These are phyloP conservation scores for Carex pumila DNA, from an alignment of 176 grass and related monocot genomes.

Conservation along the genomic window DNA sequence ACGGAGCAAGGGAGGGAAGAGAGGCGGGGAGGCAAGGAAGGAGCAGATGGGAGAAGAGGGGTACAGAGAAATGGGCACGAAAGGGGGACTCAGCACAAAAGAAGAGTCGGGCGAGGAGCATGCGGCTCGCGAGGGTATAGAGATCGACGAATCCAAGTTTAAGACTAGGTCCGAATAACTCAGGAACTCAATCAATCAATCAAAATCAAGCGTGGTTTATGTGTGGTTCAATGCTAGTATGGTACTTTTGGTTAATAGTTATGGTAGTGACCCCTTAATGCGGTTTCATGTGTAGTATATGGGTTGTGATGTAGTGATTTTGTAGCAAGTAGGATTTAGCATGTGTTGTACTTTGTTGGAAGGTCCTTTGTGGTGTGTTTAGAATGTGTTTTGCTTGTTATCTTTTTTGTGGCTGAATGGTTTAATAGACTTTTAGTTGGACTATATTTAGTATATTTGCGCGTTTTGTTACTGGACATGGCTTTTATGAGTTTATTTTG, in stretches of 20 bases:
- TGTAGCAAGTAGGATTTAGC: neutral
- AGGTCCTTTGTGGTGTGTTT: no score
- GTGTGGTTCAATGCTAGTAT: neutral
- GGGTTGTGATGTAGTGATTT: neutral
- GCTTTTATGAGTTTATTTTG: neutral
- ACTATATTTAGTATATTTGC: neutral
- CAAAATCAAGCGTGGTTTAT: no score
- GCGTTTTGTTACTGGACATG: no score
- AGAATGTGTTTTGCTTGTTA: neutral
- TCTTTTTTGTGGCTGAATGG: neutral
- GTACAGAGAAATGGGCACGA: neutral
- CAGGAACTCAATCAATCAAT: neutral
- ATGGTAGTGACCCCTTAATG: no score
- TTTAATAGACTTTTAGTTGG: neutral
- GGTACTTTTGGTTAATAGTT: neutral
- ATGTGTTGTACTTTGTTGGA: neutral
- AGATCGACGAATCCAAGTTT: constrained; percentile 10
- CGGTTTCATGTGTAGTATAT: no score
- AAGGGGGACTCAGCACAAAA: neutral
- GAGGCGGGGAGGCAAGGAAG: neutral
- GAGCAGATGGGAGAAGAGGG: constrained; percentile 1
- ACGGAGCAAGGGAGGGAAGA: neutral
- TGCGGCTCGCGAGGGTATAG: neutral
- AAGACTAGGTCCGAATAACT: neutral
- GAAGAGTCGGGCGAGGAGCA: neutral